A percentile compares a stretch with the other conserved stretches of the same genome.
phyloP scores from a whole-genome alignment of 805 yeast species.

The Metschnikowia cubensis region DNA sequence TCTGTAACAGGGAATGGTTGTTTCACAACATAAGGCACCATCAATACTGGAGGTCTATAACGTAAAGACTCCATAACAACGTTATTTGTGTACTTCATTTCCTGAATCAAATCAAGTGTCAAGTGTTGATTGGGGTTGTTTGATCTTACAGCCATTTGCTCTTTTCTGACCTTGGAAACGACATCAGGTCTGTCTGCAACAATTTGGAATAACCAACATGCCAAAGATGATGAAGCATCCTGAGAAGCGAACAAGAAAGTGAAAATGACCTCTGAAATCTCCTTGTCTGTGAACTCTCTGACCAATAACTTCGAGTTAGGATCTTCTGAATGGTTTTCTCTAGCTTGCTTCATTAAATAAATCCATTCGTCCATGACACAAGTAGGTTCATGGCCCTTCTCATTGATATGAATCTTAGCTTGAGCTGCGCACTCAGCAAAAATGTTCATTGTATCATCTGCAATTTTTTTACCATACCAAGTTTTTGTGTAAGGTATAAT shows the following conservation, averaged over 20 bases:
- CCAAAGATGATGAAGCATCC: slow-evolving; percentile 95
- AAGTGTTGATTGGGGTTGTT: slow-evolving; percentile 66
- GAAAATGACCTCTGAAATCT: slow-evolving; percentile 93
- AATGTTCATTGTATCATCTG: slow-evolving; percentile 90
- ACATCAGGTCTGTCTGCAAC: slow-evolving; percentile 95
- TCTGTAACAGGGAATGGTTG: slow-evolving; percentile 78
- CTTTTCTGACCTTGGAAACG: slow-evolving; percentile 80
- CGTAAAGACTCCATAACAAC: slow-evolving; percentile 91
- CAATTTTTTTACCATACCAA: slow-evolving; percentile 94
- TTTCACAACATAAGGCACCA: slow-evolving; percentile 97
- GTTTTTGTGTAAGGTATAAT: slow-evolving; percentile 94
- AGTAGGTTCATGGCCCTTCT: slow-evolving; percentile 68
- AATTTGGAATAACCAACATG: slow-evolving; percentile 97
- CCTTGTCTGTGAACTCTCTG: slow-evolving; percentile 83
- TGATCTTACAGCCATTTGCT: slow-evolving; percentile 78
- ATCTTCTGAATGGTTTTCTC: slow-evolving; percentile 45
- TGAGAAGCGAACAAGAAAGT: slow-evolving; percentile 97
- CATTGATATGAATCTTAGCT: slow-evolving; percentile 74
- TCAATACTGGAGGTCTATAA: slow-evolving; percentile 94
- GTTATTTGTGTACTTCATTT: slow-evolving; percentile 84
- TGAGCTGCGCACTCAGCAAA: slow-evolving; percentile 84
- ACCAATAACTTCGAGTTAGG: slow-evolving; percentile 56
- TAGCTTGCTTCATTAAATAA: slow-evolving; percentile 73
- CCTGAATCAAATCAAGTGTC: slow-evolving; percentile 68
- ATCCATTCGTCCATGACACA: slow-evolving; percentile 98